Evolutionary conservation across 2,329 filamentous ascomycete species (phyloP).

Genomic region (Lojkania enalia): DNA sequence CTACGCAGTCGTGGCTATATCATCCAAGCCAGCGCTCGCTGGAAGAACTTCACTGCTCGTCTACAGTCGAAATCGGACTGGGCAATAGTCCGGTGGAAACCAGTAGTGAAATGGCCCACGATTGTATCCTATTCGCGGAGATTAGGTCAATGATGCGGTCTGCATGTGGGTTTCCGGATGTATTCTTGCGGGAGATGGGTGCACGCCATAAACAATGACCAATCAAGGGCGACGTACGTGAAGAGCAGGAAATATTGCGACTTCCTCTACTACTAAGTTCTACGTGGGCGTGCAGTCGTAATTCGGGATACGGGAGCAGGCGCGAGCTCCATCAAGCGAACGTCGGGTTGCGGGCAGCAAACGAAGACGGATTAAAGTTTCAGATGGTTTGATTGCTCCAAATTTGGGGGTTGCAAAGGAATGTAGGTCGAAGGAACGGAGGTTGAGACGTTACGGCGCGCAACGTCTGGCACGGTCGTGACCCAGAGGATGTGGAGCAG

Average conservation of each 20-base stretch:
- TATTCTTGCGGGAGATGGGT: constrained; percentile 11
- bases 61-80: constrained; percentile 8
- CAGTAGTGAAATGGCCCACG: constrained; percentile 13
- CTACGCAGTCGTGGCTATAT: constrained; percentile 8
- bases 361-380: constrained; percentile 1
- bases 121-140: constrained; percentile 18
- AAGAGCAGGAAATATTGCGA: constrained; percentile 3
- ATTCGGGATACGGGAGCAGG: constrained; percentile 19
- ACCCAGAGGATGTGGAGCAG: constrained; percentile 1
- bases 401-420: constrained; percentile 1
- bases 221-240: constrained; percentile 16
- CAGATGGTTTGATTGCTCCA: constrained; percentile 1
- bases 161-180: constrained; percentile 14
- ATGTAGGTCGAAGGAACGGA: constrained; percentile 7
- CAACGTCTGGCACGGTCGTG: neutral
- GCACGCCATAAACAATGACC: constrained; percentile 7
- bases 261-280: constrained; percentile 8
- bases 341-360: constrained; percentile 5
- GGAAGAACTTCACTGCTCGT: constrained; percentile 16
- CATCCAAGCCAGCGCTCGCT: constrained; percentile 9
- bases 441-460: constrained; percentile 6
- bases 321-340: constrained; percentile 33
- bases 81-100: constrained; percentile 16
- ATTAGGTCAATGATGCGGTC: constrained; percentile 19
- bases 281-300: constrained; percentile 12